Evolutionary conservation across 345 rosid genomes (phyloP).

Genomic region (Mangifera indica): DNA sequence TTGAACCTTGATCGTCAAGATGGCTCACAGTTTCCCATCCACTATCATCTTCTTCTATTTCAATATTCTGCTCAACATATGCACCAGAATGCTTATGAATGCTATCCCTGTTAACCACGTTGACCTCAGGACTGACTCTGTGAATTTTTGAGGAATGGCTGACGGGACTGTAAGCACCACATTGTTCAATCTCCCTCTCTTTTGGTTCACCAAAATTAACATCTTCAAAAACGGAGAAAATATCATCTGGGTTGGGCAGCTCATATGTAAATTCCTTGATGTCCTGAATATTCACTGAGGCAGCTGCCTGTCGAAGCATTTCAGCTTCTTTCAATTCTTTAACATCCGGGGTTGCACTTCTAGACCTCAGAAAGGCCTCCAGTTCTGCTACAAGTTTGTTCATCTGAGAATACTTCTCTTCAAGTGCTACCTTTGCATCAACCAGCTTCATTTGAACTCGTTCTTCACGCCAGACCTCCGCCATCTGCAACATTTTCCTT

Average conservation of each 20-base stretch:
- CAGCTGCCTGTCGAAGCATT: constrained; percentile 50
- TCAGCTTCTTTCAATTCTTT: constrained; percentile 47
- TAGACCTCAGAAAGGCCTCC: constrained; percentile 49
- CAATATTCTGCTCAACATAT: constrained; percentile 42
- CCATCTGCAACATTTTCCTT: constrained; percentile 93
- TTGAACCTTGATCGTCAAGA: constrained; percentile 76
- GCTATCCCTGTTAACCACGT: constrained; percentile 31
- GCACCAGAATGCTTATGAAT: constrained; percentile 38
- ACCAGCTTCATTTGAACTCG: constrained; percentile 93
- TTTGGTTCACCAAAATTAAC: constrained; percentile 42
- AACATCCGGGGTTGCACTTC: constrained; percentile 35
- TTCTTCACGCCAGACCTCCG: constrained; percentile 98
- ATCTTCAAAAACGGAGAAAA: constrained; percentile 63
- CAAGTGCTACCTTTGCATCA: constrained; percentile 70
- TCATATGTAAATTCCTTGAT: constrained; percentile 62
- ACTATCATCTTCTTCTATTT: constrained; percentile 83
- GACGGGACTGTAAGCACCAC: constrained; percentile 38
- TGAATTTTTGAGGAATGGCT: constrained; percentile 52
- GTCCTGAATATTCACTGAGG: constrained; percentile 48
- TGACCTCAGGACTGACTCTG: constrained; percentile 50
- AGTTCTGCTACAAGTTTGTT: constrained; percentile 58
- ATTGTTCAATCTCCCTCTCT: constrained; percentile 44
- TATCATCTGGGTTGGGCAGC: constrained; percentile 62
- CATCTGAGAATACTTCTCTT: constrained; percentile 57
- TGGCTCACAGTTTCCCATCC: constrained; percentile 98